These are phyloP conservation scores for Cyclostephanos tholiformis DNA, from an alignment of 108 stramenopile genomes.

Conservation along the genomic window DNA sequence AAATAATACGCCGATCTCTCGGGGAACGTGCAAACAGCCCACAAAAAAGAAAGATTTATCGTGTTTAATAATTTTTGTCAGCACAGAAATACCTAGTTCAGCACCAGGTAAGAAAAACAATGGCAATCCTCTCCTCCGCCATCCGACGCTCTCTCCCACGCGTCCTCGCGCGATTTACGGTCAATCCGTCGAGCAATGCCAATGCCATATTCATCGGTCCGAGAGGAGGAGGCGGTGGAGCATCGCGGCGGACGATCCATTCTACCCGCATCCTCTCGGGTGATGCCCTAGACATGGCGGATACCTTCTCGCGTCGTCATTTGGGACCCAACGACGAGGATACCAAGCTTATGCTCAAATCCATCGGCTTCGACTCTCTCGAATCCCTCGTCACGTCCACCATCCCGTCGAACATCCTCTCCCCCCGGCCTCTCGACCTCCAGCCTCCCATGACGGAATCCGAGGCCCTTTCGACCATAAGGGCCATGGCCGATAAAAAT, in stretches of 20 bases:
- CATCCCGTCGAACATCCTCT: conserved; percentile 90
- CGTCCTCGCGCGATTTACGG: conserved; percentile 3
- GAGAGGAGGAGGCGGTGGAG: neutral
- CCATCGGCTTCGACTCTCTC: conserved; percentile 86
- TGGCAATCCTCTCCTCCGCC: conserved; percentile 27
- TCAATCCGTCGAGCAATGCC: conserved; percentile 1
- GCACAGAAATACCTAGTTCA: too few species aligned
- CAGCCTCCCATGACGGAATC: conserved; percentile 87
- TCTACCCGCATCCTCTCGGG: conserved; percentile 28
- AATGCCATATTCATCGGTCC: neutral
- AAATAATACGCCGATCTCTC: too few species aligned
- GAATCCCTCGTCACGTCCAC: conserved; percentile 91
- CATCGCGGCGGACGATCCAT: conserved; percentile 46
- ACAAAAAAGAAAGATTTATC: too few species aligned
- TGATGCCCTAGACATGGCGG: conserved; percentile 82
- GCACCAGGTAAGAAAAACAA: neutral
- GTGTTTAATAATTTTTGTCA: too few species aligned
- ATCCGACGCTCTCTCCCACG: conserved; percentile 20
- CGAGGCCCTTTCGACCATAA: conserved; percentile 83
- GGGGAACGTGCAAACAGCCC: too few species aligned
- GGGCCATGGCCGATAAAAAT: conserved; percentile 78
- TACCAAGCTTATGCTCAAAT: conserved; percentile 81
- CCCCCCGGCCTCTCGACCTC: conserved; percentile 69
- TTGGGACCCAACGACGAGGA: conserved; percentile 87
- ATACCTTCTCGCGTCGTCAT: conserved; percentile 84